Evolutionary conservation across 2,329 filamentous ascomycete species (phyloP).

Genomic region (Drechmeria coniospora): DNA sequence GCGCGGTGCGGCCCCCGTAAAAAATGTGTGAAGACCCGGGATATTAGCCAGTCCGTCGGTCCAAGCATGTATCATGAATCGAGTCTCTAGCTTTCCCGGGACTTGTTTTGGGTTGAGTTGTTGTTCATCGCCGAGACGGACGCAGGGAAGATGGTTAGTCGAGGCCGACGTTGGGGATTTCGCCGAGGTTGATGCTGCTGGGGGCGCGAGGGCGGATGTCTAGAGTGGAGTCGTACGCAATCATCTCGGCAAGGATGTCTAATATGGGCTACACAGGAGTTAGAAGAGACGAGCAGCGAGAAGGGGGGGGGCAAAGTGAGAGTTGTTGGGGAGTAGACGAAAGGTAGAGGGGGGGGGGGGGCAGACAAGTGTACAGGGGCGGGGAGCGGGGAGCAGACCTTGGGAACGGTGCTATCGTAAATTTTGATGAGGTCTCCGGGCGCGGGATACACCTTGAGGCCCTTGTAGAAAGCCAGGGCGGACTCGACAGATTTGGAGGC

Average conservation of each 20-base stretch:
- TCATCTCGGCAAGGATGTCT: conserved; percentile 95
- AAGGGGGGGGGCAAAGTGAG: too few species aligned
- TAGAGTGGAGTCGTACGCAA: conserved; percentile 70
- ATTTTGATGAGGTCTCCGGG: conserved; percentile 86
- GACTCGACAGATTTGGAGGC: conserved; percentile 62
- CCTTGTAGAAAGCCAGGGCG: conserved; percentile 93
- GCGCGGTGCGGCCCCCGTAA: conserved; percentile 10
- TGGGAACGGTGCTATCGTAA: conserved; percentile 96
- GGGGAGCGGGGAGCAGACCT: conserved; percentile 35
- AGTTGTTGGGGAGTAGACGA: too few species aligned
- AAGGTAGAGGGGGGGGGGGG: background rate
- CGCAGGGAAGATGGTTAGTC: conserved; percentile 28
- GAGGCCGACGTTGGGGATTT: conserved; percentile 36
- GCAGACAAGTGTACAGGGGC: background rate
- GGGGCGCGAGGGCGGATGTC: conserved; percentile 35
- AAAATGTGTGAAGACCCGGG: conserved; percentile 1
- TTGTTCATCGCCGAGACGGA: too few species aligned
- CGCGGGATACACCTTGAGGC: conserved; percentile 93
- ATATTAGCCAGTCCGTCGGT: background rate
- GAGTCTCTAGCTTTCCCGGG: too few species aligned
- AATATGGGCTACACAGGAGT: conserved; percentile 54
- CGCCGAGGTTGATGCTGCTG: conserved; percentile 26
- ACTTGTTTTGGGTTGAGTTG: too few species aligned
- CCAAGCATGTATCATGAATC: too few species aligned
- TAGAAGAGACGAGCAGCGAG: too few species aligned